Conservation (phyloP, 2,329 filamentous ascomycete species). For the Tolypocladium sp. region DNA sequence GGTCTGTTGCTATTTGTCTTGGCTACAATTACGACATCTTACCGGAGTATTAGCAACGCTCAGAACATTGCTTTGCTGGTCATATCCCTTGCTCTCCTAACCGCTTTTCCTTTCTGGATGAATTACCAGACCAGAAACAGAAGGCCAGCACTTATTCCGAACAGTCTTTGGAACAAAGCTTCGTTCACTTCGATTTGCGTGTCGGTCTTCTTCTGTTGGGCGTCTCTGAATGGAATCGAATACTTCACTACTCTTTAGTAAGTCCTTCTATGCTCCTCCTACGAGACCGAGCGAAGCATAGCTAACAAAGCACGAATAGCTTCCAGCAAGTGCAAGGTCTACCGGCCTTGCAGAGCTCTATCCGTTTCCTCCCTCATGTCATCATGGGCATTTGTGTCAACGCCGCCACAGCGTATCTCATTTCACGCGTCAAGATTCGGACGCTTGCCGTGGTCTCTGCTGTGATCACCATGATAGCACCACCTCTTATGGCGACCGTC, state of each 20-base stretch:
- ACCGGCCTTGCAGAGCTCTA: conserved; percentile 33
- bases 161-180: conserved; percentile 46
- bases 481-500: conserved; percentile 45
- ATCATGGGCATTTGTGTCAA: conserved; percentile 33
- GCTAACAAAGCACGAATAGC: conserved; percentile 11
- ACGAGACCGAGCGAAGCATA: neutral
- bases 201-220: conserved; percentile 36
- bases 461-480: conserved; percentile 33
- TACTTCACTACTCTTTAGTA: conserved; percentile 39
- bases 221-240: conserved; percentile 36
- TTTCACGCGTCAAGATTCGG: conserved; percentile 26
- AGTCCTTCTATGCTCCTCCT: conserved; percentile 6
- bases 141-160: conserved; percentile 49
- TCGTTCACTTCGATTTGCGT: conserved; percentile 47
- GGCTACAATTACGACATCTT: conserved; percentile 30
- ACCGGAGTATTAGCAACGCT: conserved; percentile 27
- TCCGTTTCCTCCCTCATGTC: conserved; percentile 38
- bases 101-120: conserved; percentile 46
- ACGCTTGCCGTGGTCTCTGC: conserved; percentile 29
- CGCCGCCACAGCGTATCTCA: conserved; percentile 31
- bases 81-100: conserved; percentile 31
- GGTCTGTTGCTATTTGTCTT: conserved; percentile 43
- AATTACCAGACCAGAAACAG: conserved; percentile 33
- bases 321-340: conserved; percentile 39
- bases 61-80: conserved; percentile 34